phyloP scores from a whole-genome alignment of 306 rosid species.

The Dicorynia guianensis region DNA sequence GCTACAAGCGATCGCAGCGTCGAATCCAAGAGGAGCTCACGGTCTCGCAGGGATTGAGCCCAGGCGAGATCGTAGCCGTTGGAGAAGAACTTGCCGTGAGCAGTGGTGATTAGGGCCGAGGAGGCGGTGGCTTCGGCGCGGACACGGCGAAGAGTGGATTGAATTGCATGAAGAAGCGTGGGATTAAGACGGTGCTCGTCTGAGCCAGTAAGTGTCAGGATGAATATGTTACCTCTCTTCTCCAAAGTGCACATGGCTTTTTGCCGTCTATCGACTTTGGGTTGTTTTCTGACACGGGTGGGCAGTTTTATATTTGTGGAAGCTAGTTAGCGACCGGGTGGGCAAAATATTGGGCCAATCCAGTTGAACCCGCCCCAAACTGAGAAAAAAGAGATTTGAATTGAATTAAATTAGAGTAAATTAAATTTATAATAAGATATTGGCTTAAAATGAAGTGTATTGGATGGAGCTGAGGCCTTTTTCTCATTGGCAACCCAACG shows the following conservation, averaged over 20 bases:
- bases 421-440: too few species aligned
- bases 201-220: constrained; percentile 70
- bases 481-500: too few species aligned
- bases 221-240: constrained; percentile 68
- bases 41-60: constrained; percentile 41
- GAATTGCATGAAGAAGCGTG: constrained; percentile 60
- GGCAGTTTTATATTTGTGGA: too few species aligned
- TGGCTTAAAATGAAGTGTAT: too few species aligned
- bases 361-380: too few species aligned
- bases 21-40: constrained; percentile 36
- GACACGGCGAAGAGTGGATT: constrained; percentile 57
- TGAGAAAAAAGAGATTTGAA: too few species aligned
- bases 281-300: too few species aligned
- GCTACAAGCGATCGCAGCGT: constrained; percentile 54
- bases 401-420: too few species aligned
- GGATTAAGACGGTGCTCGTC: constrained; percentile 83
- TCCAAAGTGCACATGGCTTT: constrained; percentile 84
- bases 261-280: not conserved
- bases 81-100: constrained; percentile 86
- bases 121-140: constrained; percentile 54
- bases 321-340: too few species aligned
- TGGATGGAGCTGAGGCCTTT: too few species aligned
- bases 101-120: constrained; percentile 84
- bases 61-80: constrained; percentile 85
- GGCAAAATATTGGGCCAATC: too few species aligned